Conservation (phyloP, 2,329 filamentous ascomycete genomes). For the Stenocarpella maydis region DNA sequence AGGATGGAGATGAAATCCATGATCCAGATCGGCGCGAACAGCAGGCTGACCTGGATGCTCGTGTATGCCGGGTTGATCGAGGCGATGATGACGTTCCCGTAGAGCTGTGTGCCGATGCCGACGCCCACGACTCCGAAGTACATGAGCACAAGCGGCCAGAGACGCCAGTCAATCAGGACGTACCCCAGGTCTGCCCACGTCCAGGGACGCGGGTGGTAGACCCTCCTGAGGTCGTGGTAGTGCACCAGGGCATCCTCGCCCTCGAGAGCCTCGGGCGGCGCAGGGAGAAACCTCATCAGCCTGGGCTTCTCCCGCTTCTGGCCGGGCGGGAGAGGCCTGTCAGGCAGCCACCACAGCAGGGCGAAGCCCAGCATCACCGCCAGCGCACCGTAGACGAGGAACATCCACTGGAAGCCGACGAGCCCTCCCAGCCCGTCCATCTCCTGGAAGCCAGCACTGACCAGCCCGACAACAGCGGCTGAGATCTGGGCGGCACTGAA, state of each 20-base stretch:
- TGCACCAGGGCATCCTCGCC: conserved; percentile 83
- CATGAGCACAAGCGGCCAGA: conserved; percentile 89
- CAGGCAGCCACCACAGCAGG: conserved; percentile 90
- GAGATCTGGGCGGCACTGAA: conserved; percentile 90
- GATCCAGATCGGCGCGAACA: conserved; percentile 93
- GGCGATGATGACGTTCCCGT: conserved; percentile 85
- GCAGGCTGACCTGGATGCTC: conserved; percentile 77
- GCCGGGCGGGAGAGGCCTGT: conserved; percentile 80
- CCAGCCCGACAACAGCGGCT: conserved; percentile 86
- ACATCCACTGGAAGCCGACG: conserved; percentile 92
- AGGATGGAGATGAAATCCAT: conserved; percentile 91
- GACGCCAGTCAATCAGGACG: conserved; percentile 84
- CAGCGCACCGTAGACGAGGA: conserved; percentile 83
- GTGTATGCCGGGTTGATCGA: conserved; percentile 78
- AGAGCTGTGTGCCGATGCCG: conserved; percentile 88
- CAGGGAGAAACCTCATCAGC: conserved; percentile 72
- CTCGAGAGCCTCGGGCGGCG: conserved; percentile 73
- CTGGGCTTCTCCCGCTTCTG: conserved; percentile 59
- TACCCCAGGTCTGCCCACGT: conserved; percentile 71
- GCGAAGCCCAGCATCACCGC: conserved; percentile 75
- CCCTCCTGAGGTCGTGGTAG: conserved; percentile 81
- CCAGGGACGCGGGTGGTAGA: conserved; percentile 82
- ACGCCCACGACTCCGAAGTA: conserved; percentile 96
- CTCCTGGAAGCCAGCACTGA: conserved; percentile 89
- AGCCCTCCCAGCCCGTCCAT: conserved; percentile 83